Percentiles rank a stretch among this genome's conserved stretches.
Conservation (phyloP, 208 protist species). For the Lotmaria passim region DNA sequence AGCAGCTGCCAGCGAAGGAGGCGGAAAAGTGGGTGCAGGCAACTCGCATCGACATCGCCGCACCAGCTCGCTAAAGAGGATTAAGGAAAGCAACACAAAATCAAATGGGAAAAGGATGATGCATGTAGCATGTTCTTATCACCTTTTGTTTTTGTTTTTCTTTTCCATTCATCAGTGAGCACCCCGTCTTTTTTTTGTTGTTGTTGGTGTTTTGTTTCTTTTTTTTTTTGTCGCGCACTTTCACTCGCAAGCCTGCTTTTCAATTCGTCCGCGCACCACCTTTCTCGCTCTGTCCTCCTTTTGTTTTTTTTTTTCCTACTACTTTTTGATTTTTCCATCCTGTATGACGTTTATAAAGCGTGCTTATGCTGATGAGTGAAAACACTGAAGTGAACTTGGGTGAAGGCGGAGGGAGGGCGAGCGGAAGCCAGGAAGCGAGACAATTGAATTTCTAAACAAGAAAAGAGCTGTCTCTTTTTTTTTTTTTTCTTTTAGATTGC, state of each 20-base stretch:
- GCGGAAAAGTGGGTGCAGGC: conserved; percentile 26
- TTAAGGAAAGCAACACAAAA: neutral
- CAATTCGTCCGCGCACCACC: neutral
- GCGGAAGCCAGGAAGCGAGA: too few relatives aligned
- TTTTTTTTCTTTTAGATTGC: too few relatives aligned
- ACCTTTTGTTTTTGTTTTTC: neutral
- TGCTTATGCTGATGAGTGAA: too few relatives aligned
- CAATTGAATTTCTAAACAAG: too few relatives aligned
- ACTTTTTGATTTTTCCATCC: neutral
- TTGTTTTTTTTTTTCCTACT: conserved; percentile 28
- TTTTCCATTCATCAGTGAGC: neutral
- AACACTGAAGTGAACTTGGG: too few relatives aligned
- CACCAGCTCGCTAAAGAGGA: neutral
- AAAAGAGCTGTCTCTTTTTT: too few relatives aligned
- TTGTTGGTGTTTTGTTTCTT: neutral
- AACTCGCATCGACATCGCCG: neutral
- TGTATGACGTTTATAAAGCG: neutral
- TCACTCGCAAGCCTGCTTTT: too few relatives aligned
- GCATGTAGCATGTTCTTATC: neutral
- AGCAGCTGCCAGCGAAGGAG: conserved; percentile 30
- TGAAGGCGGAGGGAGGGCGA: too few relatives aligned
- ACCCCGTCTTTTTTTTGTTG: neutral
- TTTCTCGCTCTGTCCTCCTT: conserved; percentile 9
- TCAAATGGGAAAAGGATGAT: neutral
- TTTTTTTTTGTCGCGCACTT: too few relatives aligned